Evolutionary conservation across 495 filamentous ascomycete species (phyloP), one percentile per base, ranked within the genome.

Genomic region (Daldinia vernicosa): DNA sequence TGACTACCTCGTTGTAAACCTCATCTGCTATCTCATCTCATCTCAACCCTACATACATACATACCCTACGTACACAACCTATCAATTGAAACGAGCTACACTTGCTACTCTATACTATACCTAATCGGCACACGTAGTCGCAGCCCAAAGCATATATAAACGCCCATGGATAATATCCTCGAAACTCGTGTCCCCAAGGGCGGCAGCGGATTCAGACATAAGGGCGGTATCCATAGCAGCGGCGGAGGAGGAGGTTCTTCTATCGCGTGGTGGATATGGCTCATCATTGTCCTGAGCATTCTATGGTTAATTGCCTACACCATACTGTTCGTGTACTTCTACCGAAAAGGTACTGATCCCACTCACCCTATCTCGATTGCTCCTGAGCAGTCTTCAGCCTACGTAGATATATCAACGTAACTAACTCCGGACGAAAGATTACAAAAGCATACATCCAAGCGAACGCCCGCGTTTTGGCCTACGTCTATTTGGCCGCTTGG

Each of bases 131-230:
- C 30, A 11, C 6, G 1, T 17, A 17, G 24, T 37, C 15, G 24
- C 8, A 4, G 19, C 19, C 30, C 4, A 26, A 30, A 8, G 39
- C 27, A 45, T 5, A 22, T 22, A 12, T 22, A 47, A 47, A 47
- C 4, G 4, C 43, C 7, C 17, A 57, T 53, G 37, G 19, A 43
- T 54, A 45, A 2, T 33, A 27, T 45, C 43, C 66, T 70, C 61
- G 40, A 50, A 2, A n/a, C 32, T 15, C 70, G 66, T 32, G 27
- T 22, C 50, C 52, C 67, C 6, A 74, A 74, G 54, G 66, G 70
- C 32, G 51, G 69, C 22, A 26, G 28, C 17, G 57, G 67, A 12
- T 55, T 35, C 47, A 63, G 35, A 19, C 15, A 40, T 14, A 22
- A 37, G 26, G 28, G 45, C n/a, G 3, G 45, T 45, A 14, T 56